These are phyloP conservation scores for Schizophyllum amplum DNA, from an alignment of 1,284 basidiomycete genomes.

Conservation along the genomic window DNA sequence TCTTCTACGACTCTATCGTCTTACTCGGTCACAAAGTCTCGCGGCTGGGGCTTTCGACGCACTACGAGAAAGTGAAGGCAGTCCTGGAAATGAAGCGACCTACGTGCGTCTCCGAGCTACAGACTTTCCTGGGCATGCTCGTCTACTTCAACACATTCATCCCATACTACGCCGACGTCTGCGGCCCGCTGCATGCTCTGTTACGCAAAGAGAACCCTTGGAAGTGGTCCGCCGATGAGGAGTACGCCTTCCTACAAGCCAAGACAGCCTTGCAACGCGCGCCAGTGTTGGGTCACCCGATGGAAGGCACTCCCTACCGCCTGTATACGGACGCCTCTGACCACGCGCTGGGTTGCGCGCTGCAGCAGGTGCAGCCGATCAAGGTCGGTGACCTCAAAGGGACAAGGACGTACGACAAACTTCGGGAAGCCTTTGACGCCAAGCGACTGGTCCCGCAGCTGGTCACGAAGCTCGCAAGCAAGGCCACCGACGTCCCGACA, in stretches of 20 bases:
- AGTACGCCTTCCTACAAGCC: slow-evolving; percentile 17
- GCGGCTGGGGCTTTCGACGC: slow-evolving; percentile 2
- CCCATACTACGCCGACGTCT: neutral
- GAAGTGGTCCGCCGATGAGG: slow-evolving; percentile 23
- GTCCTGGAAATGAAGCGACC: slow-evolving; percentile 16
- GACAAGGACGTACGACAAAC: slow-evolving; percentile 18
- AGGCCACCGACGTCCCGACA: slow-evolving; percentile 4
- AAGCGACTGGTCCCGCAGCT: neutral
- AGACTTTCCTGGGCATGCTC: slow-evolving; percentile 11
- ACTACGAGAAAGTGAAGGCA: slow-evolving; percentile 13
- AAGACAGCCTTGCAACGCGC: slow-evolving; percentile 19
- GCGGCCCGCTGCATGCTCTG: neutral
- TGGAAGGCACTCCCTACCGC: slow-evolving; percentile 14
- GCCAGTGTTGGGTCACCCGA: slow-evolving; percentile 22
- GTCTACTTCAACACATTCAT: slow-evolving; percentile 6
- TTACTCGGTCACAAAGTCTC: slow-evolving; percentile 26
- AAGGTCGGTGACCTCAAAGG: slow-evolving; percentile 18
- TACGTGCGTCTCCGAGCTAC: slow-evolving; percentile 8
- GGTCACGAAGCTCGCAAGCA: neutral
- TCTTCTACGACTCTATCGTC: slow-evolving; percentile 23
- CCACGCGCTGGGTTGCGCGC: slow-evolving; percentile 11
- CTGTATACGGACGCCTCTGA: slow-evolving; percentile 18
- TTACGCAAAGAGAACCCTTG: slow-evolving; percentile 11
- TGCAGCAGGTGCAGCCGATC: slow-evolving; percentile 22
- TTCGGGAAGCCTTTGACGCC: slow-evolving; percentile 4